phyloP scores from a whole-genome alignment of 257 asterid species.

The Anisodus tanguticus region DNA sequence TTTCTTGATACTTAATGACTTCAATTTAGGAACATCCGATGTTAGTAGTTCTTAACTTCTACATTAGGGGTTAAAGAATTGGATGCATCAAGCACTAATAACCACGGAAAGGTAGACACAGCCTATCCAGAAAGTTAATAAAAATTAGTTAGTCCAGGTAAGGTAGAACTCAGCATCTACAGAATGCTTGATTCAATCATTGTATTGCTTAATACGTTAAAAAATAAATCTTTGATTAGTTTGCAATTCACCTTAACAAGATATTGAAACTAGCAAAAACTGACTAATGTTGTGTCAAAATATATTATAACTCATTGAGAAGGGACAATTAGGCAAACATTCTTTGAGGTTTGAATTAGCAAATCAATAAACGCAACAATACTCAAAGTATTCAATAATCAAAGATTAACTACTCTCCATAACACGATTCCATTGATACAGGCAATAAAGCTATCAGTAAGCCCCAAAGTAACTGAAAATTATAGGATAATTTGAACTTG shows the following conservation, averaged over 20 bases:
- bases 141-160: not conserved
- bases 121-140: not conserved
- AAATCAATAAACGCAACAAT: not conserved
- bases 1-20: not conserved
- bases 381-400: not conserved
- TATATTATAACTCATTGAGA: not conserved
- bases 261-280: not conserved
- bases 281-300: not conserved
- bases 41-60: not conserved
- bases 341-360: not conserved
- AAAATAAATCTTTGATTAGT: not conserved
- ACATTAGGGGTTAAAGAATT: not conserved
- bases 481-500: not conserved
- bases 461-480: not conserved
- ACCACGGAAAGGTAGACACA: not conserved
- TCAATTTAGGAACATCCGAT: not conserved
- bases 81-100: not conserved
- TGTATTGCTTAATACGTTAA: not conserved
- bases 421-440: not conserved
- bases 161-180: slow-evolving; percentile 19
- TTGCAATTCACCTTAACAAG: not conserved
- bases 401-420: not conserved
- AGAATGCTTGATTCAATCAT: slow-evolving; percentile 19
- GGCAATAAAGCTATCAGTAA: not conserved
- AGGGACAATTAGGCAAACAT: not conserved